Conservation (phyloP, 2,329 filamentous ascomycete genomes). For the Aspergillus ustus region DNA sequence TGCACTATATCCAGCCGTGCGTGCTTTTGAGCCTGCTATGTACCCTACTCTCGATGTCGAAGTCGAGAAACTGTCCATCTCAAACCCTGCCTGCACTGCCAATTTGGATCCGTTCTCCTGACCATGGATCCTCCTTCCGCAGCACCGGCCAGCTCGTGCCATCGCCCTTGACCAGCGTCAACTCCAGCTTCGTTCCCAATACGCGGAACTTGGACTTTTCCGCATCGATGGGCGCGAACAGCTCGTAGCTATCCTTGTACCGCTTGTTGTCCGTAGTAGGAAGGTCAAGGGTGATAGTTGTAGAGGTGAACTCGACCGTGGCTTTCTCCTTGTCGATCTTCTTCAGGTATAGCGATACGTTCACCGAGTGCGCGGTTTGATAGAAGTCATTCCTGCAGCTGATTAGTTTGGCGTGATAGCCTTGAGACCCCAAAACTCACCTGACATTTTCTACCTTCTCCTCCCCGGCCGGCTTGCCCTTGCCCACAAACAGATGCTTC, state of each 20-base stretch:
- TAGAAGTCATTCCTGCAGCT: slow-evolving; percentile 80
- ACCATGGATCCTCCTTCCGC: slow-evolving; percentile 73
- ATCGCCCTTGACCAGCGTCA: slow-evolving; percentile 74
- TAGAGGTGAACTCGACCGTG: slow-evolving; percentile 69
- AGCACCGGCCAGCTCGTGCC: slow-evolving; percentile 84
- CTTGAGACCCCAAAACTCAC: slow-evolving; percentile 50
- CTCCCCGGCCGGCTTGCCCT: slow-evolving; percentile 69
- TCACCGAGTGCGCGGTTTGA: slow-evolving; percentile 83
- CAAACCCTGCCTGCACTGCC: slow-evolving; percentile 72
- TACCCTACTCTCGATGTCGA: slow-evolving; percentile 14
- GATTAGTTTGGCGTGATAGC: not conserved
- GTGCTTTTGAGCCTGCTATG: not conserved
- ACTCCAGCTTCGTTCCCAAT: slow-evolving; percentile 85
- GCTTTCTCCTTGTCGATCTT: slow-evolving; percentile 87
- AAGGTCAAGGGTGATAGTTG: slow-evolving; percentile 75
- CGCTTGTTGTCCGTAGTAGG: slow-evolving; percentile 86
- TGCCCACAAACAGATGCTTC: slow-evolving; percentile 81
- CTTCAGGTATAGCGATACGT: slow-evolving; percentile 92
- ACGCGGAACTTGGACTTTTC: slow-evolving; percentile 78
- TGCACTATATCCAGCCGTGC: not conserved
- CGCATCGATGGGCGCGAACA: slow-evolving; percentile 78
- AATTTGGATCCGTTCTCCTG: slow-evolving; percentile 85
- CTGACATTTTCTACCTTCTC: slow-evolving; percentile 79
- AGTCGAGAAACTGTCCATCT: slow-evolving; percentile 11
- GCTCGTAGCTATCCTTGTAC: slow-evolving; percentile 72